phyloP scores from a whole-genome alignment of 495 filamentous ascomycete species.

The Cercophora sp. region DNA sequence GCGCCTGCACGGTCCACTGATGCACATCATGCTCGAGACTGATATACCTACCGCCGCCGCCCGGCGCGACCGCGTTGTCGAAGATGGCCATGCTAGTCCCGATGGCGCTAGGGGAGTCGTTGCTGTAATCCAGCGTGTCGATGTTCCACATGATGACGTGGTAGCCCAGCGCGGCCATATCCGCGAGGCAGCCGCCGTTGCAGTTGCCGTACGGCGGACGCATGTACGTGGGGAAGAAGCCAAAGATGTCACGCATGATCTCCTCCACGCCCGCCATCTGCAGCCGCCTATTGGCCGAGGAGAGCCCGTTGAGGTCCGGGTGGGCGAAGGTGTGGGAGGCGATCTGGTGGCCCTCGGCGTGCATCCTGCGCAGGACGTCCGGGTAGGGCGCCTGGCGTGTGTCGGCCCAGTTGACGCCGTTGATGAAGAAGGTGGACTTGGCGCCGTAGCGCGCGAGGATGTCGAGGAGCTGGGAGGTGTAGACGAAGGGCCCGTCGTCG shows the following conservation, averaged over 20 bases:
- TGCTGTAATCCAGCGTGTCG: conserved; percentile 28
- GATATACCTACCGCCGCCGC: conserved; percentile 2
- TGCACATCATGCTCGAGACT: conserved; percentile 29
- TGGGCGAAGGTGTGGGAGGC: conserved; percentile 29
- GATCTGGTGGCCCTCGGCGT: conserved; percentile 18
- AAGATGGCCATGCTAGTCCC: conserved; percentile 4
- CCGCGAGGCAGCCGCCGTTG: conserved; percentile 12
- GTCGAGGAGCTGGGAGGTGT: conserved; percentile 20
- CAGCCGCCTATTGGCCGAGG: conserved; percentile 1
- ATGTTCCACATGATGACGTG: conserved; percentile 30
- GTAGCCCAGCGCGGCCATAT: conserved; percentile 27
- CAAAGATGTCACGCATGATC: conserved; percentile 23
- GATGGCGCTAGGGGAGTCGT: not conserved
- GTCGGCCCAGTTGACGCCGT: conserved; percentile 52
- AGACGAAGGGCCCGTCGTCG: conserved; percentile 34
- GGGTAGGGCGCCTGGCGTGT: conserved; percentile 31
- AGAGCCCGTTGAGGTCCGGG: conserved; percentile 21
- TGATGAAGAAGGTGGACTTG: conserved; percentile 65
- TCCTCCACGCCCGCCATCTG: conserved; percentile 26
- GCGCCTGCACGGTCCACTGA: conserved; percentile 20
- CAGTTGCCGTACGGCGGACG: conserved; percentile 33
- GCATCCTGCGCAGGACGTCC: conserved; percentile 11
- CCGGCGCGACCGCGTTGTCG: not conserved
- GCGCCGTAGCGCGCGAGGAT: conserved; percentile 26
- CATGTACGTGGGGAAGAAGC: conserved; percentile 36